A percentile compares a stretch with the other conserved stretches of the same genome.
phyloP scores from a whole-genome alignment of 257 asterid species.

The Fraxinus pennsylvanica region DNA sequence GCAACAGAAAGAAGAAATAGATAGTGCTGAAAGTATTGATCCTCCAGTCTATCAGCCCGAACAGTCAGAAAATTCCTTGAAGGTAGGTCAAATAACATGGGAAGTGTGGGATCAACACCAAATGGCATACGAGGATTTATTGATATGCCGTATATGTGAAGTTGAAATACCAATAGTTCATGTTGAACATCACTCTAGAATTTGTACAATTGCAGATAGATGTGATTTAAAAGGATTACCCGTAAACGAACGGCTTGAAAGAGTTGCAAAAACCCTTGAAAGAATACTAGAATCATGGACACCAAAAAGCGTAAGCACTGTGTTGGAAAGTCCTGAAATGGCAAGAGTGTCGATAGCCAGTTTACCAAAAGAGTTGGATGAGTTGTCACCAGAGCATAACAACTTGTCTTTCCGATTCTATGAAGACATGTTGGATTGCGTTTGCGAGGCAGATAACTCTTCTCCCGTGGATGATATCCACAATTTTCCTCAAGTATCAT shows the following conservation, averaged over 20 bases:
- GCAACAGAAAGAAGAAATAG: slow-evolving; percentile 44
- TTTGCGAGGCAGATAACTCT: slow-evolving; percentile 47
- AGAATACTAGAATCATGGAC: slow-evolving; percentile 84
- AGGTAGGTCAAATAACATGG: slow-evolving; percentile 54
- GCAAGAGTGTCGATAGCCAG: slow-evolving; percentile 42
- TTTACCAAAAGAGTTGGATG: slow-evolving; percentile 50
- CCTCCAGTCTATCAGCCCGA: slow-evolving; percentile 42
- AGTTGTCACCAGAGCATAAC: slow-evolving; percentile 47
- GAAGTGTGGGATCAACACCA: slow-evolving; percentile 81
- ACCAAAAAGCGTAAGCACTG: slow-evolving; percentile 51
- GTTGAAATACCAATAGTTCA: slow-evolving; percentile 90
- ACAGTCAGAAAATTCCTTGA: slow-evolving; percentile 52
- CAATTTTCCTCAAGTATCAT: slow-evolving; percentile 37
- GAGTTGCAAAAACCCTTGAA: slow-evolving; percentile 84
- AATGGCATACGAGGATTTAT: slow-evolving; percentile 73
- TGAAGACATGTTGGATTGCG: slow-evolving; percentile 52
- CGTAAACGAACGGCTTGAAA: slow-evolving; percentile 79
- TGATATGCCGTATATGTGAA: slow-evolving; percentile 97
- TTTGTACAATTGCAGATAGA: slow-evolving; percentile 92
- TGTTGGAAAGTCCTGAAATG: slow-evolving; percentile 59
- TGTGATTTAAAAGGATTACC: slow-evolving; percentile 94
- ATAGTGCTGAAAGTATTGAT: slow-evolving; percentile 41
- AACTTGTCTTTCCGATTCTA: slow-evolving; percentile 46
- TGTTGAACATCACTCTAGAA: slow-evolving; percentile 93
- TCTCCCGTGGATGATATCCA: slow-evolving; percentile 45